phyloP scores from a whole-genome alignment of 306 rosid species.

The Benincasa hispida region DNA sequence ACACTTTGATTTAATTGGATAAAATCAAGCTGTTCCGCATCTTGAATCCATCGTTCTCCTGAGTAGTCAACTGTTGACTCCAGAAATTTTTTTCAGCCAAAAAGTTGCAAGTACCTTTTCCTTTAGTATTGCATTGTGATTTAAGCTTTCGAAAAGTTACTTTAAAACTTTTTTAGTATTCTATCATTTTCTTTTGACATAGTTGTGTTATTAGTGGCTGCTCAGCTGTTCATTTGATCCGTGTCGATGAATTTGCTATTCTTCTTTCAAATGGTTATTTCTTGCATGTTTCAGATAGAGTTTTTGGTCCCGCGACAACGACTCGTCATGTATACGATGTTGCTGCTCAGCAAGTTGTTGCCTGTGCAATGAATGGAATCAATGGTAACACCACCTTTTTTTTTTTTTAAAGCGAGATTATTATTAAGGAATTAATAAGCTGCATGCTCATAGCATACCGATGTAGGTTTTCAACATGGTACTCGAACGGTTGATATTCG shows the following conservation, averaged over 20 bases:
- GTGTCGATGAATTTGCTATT: not conserved
- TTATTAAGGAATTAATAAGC: not conserved
- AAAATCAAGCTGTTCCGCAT: not conserved
- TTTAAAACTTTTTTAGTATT: not conserved
- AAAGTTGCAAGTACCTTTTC: not conserved
- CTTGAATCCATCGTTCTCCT: not conserved
- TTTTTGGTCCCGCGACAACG: constrained; percentile 45
- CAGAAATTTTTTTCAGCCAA: not conserved
- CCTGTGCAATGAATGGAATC: constrained; percentile 38
- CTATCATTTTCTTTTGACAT: not conserved
- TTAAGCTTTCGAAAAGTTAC: not conserved
- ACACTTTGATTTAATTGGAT: not conserved
- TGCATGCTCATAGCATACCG: not conserved
- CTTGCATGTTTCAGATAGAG: constrained; percentile 22
- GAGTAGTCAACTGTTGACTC: not conserved
- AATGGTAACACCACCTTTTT: constrained; percentile 14
- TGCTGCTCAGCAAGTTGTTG: constrained; percentile 33
- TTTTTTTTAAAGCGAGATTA: no score
- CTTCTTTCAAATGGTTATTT: not conserved
- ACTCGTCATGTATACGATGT: constrained; percentile 40
- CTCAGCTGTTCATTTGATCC: not conserved
- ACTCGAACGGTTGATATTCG: not conserved
- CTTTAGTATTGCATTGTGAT: not conserved
- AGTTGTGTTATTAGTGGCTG: not conserved
- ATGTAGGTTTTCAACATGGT: not conserved